Evolutionary conservation across 495 filamentous ascomycete species (phyloP).

Genomic region (Neurospora sp.): DNA sequence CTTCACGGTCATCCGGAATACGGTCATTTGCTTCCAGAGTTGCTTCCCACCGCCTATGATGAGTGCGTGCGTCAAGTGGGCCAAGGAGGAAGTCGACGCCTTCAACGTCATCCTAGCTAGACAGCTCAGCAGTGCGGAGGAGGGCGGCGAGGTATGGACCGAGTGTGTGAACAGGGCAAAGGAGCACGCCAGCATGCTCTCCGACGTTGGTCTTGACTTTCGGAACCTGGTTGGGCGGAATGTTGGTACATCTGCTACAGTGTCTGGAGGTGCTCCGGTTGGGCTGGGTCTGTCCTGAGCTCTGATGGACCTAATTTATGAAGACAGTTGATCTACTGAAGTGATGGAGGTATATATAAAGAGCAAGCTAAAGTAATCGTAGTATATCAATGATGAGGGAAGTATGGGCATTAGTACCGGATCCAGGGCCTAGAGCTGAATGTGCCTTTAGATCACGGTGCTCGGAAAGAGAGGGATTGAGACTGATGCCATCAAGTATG

Average conservation of each 20-base stretch:
- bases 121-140: slow-evolving; percentile 71
- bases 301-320: background rate
- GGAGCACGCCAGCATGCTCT: slow-evolving; percentile 67
- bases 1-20: slow-evolving; percentile 88
- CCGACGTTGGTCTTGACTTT: slow-evolving; percentile 87
- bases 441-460: background rate
- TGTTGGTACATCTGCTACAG: slow-evolving; percentile 10
- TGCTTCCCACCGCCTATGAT: slow-evolving; percentile 82
- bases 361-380: background rate
- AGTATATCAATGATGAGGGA: background rate
- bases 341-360: background rate
- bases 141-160: slow-evolving; percentile 59
- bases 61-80: slow-evolving; percentile 92
- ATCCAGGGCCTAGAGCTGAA: background rate
- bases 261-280: slow-evolving; percentile 19
- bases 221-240: slow-evolving; percentile 52
- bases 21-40: slow-evolving; percentile 73
- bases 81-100: slow-evolving; percentile 78
- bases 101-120: slow-evolving; percentile 76
- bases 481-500: background rate
- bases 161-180: slow-evolving; percentile 76
- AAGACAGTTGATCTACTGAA: background rate
- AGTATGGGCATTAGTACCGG: background rate
- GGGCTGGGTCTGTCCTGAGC: slow-evolving; percentile 32
- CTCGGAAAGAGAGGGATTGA: background rate